phyloP scores from a whole-genome alignment of 2,329 filamentous ascomycete genomes.

The Aspergillus calidoustus region DNA sequence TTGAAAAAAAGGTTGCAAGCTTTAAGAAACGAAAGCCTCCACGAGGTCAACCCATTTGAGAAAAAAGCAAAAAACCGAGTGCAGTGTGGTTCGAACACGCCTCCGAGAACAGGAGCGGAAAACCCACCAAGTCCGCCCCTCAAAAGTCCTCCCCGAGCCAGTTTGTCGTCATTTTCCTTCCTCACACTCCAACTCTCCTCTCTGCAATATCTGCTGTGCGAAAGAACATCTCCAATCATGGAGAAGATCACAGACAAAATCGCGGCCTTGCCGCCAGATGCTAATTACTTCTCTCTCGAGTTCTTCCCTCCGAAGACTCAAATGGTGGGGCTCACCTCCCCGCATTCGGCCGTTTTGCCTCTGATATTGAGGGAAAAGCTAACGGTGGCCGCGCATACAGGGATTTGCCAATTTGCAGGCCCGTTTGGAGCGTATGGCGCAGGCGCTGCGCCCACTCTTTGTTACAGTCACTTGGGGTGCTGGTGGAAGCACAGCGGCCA shows the following conservation, averaged over 20 bases:
- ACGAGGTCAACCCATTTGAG: background rate
- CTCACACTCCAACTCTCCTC: slow-evolving; percentile 21
- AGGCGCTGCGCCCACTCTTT: slow-evolving; percentile 87
- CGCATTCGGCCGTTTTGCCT: slow-evolving; percentile 24
- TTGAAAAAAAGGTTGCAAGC: background rate
- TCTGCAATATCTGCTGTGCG: slow-evolving; percentile 9
- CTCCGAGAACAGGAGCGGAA: slow-evolving; percentile 2
- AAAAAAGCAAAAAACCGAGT: background rate
- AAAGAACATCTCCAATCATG: slow-evolving; percentile 52
- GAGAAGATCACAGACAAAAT: slow-evolving; percentile 96
- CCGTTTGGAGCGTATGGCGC: slow-evolving; percentile 92
- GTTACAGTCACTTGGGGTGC: slow-evolving; percentile 98
- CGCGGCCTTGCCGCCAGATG: slow-evolving; percentile 79
- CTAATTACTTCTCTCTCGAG: slow-evolving; percentile 92
- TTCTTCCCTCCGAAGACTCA: slow-evolving; percentile 98
- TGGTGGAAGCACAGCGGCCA: slow-evolving; percentile 86
- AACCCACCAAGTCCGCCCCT: slow-evolving; percentile 29
- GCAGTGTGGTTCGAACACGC: background rate
- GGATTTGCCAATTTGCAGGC: slow-evolving; percentile 92
- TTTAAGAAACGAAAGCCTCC: background rate
- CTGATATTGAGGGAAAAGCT: slow-evolving; percentile 23
- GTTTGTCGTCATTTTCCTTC: slow-evolving; percentile 25
- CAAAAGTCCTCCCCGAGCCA: slow-evolving; percentile 20
- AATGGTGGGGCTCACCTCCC: slow-evolving; percentile 61
- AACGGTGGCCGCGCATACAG: slow-evolving; percentile 39